Evolutionary conservation across 2,329 filamentous ascomycete species (phyloP), one percentile per base, ranked within the genome.

Genomic region (Metarhizium sp.): DNA sequence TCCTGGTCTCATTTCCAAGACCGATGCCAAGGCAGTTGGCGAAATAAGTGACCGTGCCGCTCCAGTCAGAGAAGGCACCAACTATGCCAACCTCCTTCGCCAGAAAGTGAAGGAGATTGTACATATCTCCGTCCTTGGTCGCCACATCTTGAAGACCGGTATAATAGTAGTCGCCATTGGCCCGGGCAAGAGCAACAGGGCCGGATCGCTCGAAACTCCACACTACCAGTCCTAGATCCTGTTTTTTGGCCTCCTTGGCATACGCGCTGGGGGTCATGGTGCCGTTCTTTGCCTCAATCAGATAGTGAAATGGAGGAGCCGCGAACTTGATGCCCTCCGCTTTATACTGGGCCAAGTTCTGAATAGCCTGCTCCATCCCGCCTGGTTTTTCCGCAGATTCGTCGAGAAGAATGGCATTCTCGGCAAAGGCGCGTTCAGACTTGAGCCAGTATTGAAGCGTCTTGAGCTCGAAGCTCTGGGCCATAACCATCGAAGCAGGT

Each of bases 171-270:
- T 76, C 75, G 1, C 71, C 72, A 1, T 71, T 68, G 13, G 68
- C 70, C 2, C 76, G 77, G 38, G 66, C 63, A 29, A 79, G 74
- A 20, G 74, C 74, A 54, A 87, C 67, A 56, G 82, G 83, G 0
- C 81, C 81, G 0, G 80, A 84, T 34, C 86, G 78, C 69, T 90
- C 86, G 49, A 88, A 76, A 7, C 78, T 82, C 86, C 86, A 90
- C 0, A 84, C 78, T 46, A 88, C 77, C 57, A 89, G 81, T 51
- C 85, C 76, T 47, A 89, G 71, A 0, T 82, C 83, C 6, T 82
- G 77, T 60, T 78, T 72, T 64, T 81, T 82, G 20, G 83, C 84
- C 50, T 75, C 75, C 48, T 69, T 71, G 4, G 86, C 85, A 61
- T 89, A 90, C 43, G 70, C 71, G 48, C 80, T 85, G 4, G 85